Conservation (phyloP, 2,329 filamentous ascomycete genomes). For the Fonsecaea monophora region DNA sequence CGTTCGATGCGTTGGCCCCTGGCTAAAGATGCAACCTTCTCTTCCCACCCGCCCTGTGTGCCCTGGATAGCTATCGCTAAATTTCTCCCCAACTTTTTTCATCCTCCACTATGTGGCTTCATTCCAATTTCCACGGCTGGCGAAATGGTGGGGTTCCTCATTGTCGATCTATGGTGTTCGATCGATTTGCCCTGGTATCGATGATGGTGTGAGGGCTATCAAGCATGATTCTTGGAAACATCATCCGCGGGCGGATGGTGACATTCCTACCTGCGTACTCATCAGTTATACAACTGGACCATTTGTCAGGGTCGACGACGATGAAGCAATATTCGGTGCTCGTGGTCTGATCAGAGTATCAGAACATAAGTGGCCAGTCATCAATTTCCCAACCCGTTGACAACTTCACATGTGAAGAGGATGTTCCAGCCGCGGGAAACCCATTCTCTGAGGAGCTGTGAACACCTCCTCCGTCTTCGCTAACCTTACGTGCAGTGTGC, state of each 20-base stretch:
- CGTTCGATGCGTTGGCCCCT: not conserved
- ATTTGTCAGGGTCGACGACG: not conserved
- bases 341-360: not conserved
- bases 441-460: not conserved
- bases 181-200: conserved; percentile 27
- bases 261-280: not conserved
- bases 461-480: not conserved
- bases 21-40: conserved; percentile 3
- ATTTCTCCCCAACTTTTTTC: conserved; percentile 25
- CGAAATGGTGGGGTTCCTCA: conserved; percentile 14
- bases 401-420: not conserved
- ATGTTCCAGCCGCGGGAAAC: not conserved
- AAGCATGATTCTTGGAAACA: not conserved
- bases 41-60: conserved; percentile 4
- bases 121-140: conserved; percentile 30
- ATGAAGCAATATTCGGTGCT: not conserved
- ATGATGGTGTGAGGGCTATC: not conserved
- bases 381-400: conserved; percentile 5
- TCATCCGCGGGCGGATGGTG: not conserved
- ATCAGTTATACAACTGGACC: not conserved
- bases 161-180: conserved; percentile 16
- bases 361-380: not conserved
- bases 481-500: conserved; percentile 8
- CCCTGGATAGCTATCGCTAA: conserved; percentile 16
- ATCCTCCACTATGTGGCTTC: conserved; percentile 18